Percentiles rank a stretch among this genome's conserved stretches.
Evolutionary conservation across 2,329 filamentous ascomycete genomes (phyloP).

Genomic region (Blastomyces percursus): DNA sequence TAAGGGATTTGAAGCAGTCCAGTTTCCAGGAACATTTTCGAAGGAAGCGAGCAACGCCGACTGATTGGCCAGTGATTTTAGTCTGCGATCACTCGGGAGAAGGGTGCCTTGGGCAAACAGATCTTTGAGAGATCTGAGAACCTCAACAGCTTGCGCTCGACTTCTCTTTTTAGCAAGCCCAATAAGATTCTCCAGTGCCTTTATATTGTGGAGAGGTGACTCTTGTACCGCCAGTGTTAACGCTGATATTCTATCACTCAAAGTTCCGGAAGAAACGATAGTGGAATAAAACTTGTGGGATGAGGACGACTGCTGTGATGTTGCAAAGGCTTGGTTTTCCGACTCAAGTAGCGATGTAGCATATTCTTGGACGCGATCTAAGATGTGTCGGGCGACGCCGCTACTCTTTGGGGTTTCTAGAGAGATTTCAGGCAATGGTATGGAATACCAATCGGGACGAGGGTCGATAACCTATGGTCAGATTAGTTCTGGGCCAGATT

Average conservation of each 20-base stretch:
- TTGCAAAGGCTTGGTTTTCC: conserved; percentile 65
- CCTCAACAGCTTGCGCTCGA: conserved; percentile 81
- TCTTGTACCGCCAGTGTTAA: conserved; percentile 91
- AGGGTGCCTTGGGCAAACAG: conserved; percentile 80
- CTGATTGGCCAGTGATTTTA: conserved; percentile 70
- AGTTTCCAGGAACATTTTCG: conserved; percentile 50
- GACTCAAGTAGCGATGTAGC: conserved; percentile 63
- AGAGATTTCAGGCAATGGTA: conserved; percentile 45
- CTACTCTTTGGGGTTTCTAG: conserved; percentile 35
- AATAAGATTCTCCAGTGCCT: conserved; percentile 76
- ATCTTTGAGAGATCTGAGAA: conserved; percentile 89
- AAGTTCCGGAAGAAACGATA: conserved; percentile 91
- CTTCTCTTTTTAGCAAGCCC: conserved; percentile 83
- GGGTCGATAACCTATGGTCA: conserved; percentile 45
- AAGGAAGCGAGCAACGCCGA: conserved; percentile 62
- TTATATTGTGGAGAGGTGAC: conserved; percentile 84
- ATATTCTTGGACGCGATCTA: conserved; percentile 52
- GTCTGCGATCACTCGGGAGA: conserved; percentile 68
- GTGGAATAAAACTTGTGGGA: conserved; percentile 93
- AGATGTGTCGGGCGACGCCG: conserved; percentile 40
- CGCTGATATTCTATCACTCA: conserved; percentile 93
- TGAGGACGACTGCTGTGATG: conserved; percentile 58
- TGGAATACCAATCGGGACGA: conserved; percentile 57
- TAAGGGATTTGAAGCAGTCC: conserved; percentile 58
- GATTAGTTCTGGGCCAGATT: conserved; percentile 16